Percentiles rank a stretch among this genome's conserved stretches.
Conservation (phyloP, 1,284 basidiomycete species). For the Apiotrichum sp. region DNA sequence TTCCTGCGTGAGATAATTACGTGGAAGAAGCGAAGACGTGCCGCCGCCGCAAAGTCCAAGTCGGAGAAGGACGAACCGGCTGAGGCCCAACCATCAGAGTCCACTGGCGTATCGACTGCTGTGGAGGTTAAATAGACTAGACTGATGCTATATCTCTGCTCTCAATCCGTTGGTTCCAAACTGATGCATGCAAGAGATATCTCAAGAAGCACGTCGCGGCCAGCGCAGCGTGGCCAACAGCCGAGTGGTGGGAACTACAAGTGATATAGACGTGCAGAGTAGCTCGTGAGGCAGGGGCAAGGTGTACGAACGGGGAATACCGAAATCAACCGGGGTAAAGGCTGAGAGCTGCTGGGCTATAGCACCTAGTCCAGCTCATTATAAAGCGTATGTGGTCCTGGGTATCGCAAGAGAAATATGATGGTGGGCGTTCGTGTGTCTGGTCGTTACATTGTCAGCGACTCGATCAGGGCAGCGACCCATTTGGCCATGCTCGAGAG, state of each 20-base stretch:
- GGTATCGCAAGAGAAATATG: background rate
- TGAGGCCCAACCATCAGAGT: background rate
- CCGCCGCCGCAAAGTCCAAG: background rate
- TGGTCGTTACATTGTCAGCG: slow-evolving; percentile 24
- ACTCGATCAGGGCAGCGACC: slow-evolving; percentile 37
- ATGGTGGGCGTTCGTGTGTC: background rate
- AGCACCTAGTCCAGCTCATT: background rate
- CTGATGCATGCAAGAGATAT: slow-evolving; percentile 4
- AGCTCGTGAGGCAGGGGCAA: background rate
- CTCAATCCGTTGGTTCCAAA: background rate
- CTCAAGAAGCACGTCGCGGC: slow-evolving; percentile 3
- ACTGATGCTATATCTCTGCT: too few species aligned
- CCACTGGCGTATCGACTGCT: background rate
- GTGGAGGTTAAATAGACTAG: background rate
- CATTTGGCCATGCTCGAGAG: slow-evolving; percentile 34
- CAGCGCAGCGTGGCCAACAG: slow-evolving; percentile 1
- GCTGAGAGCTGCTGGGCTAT: background rate
- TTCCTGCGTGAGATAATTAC: slow-evolving; percentile 61
- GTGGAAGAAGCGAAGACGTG: slow-evolving; percentile 49
- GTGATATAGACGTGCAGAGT: background rate
- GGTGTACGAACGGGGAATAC: background rate
- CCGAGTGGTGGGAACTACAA: background rate
- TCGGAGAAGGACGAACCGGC: background rate
- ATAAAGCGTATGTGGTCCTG: background rate
- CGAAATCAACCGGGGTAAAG: background rate